These are phyloP conservation scores for Trichoderma pleuroti DNA, from an alignment of 2,329 filamentous ascomycete species.

Conservation along the genomic window DNA sequence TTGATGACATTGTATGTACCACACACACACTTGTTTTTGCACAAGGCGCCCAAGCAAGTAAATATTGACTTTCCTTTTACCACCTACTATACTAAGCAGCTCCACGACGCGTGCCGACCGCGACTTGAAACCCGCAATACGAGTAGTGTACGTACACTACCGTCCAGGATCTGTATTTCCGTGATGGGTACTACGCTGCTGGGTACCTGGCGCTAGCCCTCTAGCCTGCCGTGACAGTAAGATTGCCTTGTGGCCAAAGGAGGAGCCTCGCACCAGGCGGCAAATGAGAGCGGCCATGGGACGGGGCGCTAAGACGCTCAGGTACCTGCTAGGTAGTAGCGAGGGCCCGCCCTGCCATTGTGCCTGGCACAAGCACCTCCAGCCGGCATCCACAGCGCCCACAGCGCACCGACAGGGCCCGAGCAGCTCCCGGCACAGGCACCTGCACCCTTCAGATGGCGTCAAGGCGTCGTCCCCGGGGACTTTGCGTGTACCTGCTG, in stretches of 20 bases:
- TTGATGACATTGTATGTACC: neutral
- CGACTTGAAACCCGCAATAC: slow-evolving; percentile 9
- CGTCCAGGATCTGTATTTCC: neutral
- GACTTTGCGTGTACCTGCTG: neutral
- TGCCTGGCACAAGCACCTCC: slow-evolving; percentile 7
- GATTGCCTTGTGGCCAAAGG: slow-evolving; percentile 10
- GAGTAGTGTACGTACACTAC: neutral
- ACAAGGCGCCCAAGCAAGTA: neutral
- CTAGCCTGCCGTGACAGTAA: slow-evolving; percentile 8
- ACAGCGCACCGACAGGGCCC: neutral
- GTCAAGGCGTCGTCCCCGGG: neutral
- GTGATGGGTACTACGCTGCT: neutral
- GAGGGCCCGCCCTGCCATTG: neutral
- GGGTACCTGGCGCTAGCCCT: neutral
- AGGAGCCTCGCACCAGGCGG: neutral
- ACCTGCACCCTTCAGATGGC: neutral
- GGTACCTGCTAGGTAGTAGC: too few relatives aligned
- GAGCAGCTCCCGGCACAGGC: neutral
- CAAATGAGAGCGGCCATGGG: slow-evolving; percentile 13
- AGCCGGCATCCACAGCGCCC: slow-evolving; percentile 1
- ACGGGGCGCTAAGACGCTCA: slow-evolving; percentile 2
- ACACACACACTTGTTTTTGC: neutral
- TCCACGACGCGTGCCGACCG: neutral
- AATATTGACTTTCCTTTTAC: neutral
- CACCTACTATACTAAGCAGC: neutral